Evolutionary conservation across 257 asterid genomes (phyloP).

Genomic region (Jacaranda copaia): DNA sequence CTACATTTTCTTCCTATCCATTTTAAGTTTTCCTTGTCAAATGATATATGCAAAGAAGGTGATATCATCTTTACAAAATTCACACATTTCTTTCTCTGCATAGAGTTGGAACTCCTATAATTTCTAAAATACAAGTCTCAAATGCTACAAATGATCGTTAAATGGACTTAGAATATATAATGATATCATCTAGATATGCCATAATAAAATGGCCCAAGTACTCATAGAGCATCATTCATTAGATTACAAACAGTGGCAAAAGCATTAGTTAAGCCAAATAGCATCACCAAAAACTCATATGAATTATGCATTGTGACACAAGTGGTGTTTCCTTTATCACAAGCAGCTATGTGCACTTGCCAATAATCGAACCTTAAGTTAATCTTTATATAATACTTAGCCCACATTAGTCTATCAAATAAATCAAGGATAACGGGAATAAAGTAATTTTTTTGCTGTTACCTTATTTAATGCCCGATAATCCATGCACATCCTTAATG

Average conservation of each 20-base stretch:
- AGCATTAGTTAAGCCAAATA: not conserved
- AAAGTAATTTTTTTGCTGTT: not conserved
- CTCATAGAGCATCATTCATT: too few species aligned
- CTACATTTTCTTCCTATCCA: too few species aligned
- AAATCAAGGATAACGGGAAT: not conserved
- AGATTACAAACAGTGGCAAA: too few species aligned
- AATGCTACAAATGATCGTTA: too few species aligned
- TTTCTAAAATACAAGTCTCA: too few species aligned
- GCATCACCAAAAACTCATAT: not conserved
- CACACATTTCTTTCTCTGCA: not conserved
- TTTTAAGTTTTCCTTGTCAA: not conserved
- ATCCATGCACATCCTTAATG: not conserved
- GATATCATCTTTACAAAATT: not conserved
- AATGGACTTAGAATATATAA: too few species aligned
- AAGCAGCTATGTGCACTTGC: not conserved
- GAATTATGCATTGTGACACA: not conserved
- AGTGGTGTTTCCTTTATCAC: not conserved
- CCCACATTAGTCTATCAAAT: not conserved
- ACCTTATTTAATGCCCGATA: not conserved
- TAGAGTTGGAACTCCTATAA: too few species aligned
- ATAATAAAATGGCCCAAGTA: too few species aligned
- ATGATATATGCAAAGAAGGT: not conserved
- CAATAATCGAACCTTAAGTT: not conserved
- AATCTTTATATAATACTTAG: not conserved
- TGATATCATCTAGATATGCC: too few species aligned